Evolutionary conservation across 768 basidiomycete species (phyloP).

Genomic region (Pulveroboletus sp.): DNA sequence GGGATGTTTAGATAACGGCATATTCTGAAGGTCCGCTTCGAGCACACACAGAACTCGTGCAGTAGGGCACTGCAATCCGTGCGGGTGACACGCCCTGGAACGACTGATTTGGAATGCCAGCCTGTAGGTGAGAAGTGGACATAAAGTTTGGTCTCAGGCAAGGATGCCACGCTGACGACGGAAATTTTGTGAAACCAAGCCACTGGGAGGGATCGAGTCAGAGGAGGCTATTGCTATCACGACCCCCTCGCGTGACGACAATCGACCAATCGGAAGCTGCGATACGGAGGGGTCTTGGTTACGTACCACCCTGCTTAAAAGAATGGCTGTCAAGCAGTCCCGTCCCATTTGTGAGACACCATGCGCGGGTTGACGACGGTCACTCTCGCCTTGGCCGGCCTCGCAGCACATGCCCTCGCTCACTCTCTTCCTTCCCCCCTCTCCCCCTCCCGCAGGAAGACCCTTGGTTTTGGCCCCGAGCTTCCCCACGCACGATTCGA

Average conservation of each 20-base stretch:
- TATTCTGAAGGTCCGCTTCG: not conserved
- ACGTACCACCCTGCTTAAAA: slow-evolving; percentile 22
- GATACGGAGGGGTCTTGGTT: slow-evolving; percentile 10
- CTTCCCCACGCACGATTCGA: slow-evolving; percentile 70
- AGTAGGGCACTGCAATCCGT: too few species aligned
- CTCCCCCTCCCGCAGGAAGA: slow-evolving; percentile 56
- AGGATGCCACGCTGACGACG: not conserved
- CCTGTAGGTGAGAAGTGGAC: not conserved
- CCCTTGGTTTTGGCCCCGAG: slow-evolving; percentile 83
- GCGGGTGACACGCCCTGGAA: not conserved
- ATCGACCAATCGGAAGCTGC: slow-evolving; percentile 17
- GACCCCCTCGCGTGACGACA: slow-evolving; percentile 19
- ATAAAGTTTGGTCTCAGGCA: not conserved
- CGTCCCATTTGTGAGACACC: not conserved
- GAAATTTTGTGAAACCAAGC: not conserved
- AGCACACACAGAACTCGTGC: not conserved
- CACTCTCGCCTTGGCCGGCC: slow-evolving; percentile 55
- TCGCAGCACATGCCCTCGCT: slow-evolving; percentile 53
- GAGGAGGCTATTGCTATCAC: slow-evolving; percentile 10
- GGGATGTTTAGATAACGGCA: slow-evolving; percentile 5
- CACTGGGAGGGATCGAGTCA: slow-evolving; percentile 8
- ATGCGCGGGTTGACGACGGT: slow-evolving; percentile 69
- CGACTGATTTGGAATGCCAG: slow-evolving; percentile 3
- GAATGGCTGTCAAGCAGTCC: not conserved
- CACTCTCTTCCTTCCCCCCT: slow-evolving; percentile 30